Percentiles rank a stretch among this genome's conserved stretches.
Evolutionary conservation across 1,284 basidiomycete genomes (phyloP).

Genomic region (Volvariella volvacea): DNA sequence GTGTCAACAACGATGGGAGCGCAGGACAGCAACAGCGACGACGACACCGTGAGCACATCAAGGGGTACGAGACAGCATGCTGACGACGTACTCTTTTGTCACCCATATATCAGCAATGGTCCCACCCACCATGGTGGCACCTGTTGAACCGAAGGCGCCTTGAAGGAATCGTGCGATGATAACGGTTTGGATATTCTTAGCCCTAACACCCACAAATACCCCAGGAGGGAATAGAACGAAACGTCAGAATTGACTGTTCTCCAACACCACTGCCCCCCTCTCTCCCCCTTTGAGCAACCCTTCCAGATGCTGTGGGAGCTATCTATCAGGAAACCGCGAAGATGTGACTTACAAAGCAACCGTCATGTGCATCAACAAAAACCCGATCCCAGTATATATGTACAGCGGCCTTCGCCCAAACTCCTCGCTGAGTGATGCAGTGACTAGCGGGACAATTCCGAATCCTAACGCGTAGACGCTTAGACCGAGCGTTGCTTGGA

Average conservation of each 20-base stretch:
- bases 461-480: conserved; percentile 66
- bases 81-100: conserved; percentile 54
- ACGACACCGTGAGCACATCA: no score
- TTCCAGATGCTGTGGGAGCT: no score
- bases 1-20: no score
- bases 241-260: conserved; percentile 1
- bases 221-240: neutral
- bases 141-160: conserved; percentile 61
- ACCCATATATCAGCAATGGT: conserved; percentile 70
- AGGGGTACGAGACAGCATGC: no score
- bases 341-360: conserved; percentile 49
- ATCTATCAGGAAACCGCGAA: neutral
- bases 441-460: conserved; percentile 60
- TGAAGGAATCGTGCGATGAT: conserved; percentile 62
- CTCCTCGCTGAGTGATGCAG: conserved; percentile 74
- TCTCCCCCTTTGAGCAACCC: no score
- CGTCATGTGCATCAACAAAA: conserved; percentile 55
- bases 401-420: conserved; percentile 71
- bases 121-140: conserved; percentile 72
- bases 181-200: conserved; percentile 64
- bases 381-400: conserved; percentile 47
- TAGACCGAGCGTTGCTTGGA: conserved; percentile 55
- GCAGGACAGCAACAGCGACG: no score
- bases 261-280: no score
- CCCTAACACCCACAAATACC: conserved; percentile 26